phyloP scores from a whole-genome alignment of 495 filamentous ascomycete species.

The Aspergillus avenaceus region DNA sequence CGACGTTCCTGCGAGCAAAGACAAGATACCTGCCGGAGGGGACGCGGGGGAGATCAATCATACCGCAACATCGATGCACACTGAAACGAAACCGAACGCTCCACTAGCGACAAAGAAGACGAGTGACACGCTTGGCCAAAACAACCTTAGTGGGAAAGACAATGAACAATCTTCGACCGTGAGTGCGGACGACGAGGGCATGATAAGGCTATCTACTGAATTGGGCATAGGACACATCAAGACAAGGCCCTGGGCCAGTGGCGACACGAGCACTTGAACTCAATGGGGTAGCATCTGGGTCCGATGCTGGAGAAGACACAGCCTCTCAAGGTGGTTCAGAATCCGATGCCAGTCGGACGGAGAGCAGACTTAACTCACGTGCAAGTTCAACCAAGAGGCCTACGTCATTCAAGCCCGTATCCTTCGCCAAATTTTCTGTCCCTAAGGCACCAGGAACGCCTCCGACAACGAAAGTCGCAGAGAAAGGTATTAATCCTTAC shows the following conservation, averaged over 20 bases:
- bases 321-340: constrained; percentile 45
- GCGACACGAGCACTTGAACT: constrained; percentile 41
- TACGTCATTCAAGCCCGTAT: constrained; percentile 88
- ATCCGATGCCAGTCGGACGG: constrained; percentile 46
- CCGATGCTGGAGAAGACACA: constrained; percentile 44
- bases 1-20: constrained; percentile 67
- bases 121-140: constrained; percentile 15
- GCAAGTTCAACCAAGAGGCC: constrained; percentile 77
- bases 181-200: constrained; percentile 14
- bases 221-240: constrained; percentile 27
- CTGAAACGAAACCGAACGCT: constrained; percentile 23
- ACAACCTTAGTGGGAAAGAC: constrained; percentile 27
- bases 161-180: constrained; percentile 27
- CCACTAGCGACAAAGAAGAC: constrained; percentile 26
- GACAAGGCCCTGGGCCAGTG: constrained; percentile 32
- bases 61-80: constrained; percentile 30
- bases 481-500: constrained; percentile 44
- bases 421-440: constrained; percentile 73
- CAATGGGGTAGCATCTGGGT: constrained; percentile 37
- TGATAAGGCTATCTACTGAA: constrained; percentile 17
- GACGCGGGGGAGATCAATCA: constrained; percentile 48
- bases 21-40: constrained; percentile 50
- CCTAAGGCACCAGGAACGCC: constrained; percentile 51
- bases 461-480: constrained; percentile 49
- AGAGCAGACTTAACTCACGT: constrained; percentile 59